Evolutionary conservation across 2,329 filamentous ascomycete genomes (phyloP), one percentile per base, ranked within the genome.

Genomic region (Apiospora koreana): DNA sequence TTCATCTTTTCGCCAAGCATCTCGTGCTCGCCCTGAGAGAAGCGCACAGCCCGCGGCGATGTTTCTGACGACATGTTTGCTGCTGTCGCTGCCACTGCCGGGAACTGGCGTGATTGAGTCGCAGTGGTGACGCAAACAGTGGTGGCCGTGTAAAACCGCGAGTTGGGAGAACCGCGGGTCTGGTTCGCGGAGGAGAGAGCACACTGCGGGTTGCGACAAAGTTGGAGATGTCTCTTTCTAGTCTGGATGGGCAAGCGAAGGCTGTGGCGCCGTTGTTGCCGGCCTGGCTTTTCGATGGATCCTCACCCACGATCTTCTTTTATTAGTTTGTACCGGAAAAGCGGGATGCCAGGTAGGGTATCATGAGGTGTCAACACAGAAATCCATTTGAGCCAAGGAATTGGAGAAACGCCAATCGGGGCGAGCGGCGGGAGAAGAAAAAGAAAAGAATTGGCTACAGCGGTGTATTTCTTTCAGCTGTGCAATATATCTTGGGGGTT

Each of bases 41-140:
- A 90, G 73, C 88, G 86, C 73, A 90, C 86, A 72, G 84, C 83
- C 75, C 87, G 85, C 67, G 87, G 86, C 14, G 87, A 87, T 45
- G 84, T 79, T 73, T 90, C 87, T 75, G 83, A 71, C 7, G 78
- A 75, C 78, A 79, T 79, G 43, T 18, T 68, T 65, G 45, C 43
- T 64, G 38, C 23, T 9, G 35, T 50, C 35, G 46, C 58, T 64
- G 64, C 68, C 54, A 67, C 62, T 50, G 65, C 64, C 69, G n/a
- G 64, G 28, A 31, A 45, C 21, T 31, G 54, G 31, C 25, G 54
- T 25, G 43, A 23, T 46, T 66, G 65, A 31, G 28, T 62, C 38
- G 21, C 28, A 62, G 54, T n/a, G 41, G 41, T 42, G 41, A 42
- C 41, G 10, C 18, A 23, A 42, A 42, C 41, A 42, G 41, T 31